phyloP scores from a whole-genome alignment of 2,329 filamentous ascomycete species.

The Calcarisporium arbuscula region DNA sequence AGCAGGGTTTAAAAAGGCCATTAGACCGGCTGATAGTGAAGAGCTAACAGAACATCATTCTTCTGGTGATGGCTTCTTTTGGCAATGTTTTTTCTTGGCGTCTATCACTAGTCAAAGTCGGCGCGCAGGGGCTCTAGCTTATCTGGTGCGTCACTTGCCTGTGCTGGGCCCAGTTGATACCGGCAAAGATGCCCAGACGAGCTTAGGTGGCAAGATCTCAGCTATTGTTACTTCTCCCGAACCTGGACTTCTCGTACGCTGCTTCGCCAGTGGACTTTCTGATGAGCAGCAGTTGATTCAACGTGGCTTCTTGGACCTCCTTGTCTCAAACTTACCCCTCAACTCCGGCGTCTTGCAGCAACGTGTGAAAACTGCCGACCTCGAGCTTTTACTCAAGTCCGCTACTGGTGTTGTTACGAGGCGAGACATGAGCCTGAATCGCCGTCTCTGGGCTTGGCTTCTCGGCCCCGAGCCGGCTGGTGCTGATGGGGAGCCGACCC shows the following conservation, averaged over 20 bases:
- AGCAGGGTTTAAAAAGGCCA: slow-evolving; percentile 66
- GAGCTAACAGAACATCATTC: slow-evolving; percentile 46
- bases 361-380: slow-evolving; percentile 64
- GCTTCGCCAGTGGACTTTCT: slow-evolving; percentile 81
- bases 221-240: slow-evolving; percentile 79
- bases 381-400: slow-evolving; percentile 74
- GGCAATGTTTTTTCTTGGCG: slow-evolving; percentile 95
- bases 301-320: slow-evolving; percentile 83
- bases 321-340: slow-evolving; percentile 84
- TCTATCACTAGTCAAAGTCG: slow-evolving; percentile 84
- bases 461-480: slow-evolving; percentile 65
- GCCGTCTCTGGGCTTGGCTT: slow-evolving; percentile 93
- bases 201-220: slow-evolving; percentile 43
- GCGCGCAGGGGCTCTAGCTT: slow-evolving; percentile 81
- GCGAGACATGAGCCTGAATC: slow-evolving; percentile 93
- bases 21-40: slow-evolving; percentile 49
- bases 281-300: slow-evolving; percentile 91
- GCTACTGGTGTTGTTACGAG: slow-evolving; percentile 82
- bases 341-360: slow-evolving; percentile 75
- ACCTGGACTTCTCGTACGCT: slow-evolving; percentile 81
- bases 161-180: slow-evolving; percentile 16
- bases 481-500: slow-evolving; percentile 39
- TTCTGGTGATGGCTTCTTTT: slow-evolving; percentile 80
- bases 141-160: slow-evolving; percentile 73
- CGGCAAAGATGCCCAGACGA: slow-evolving; percentile 10